phyloP scores from a whole-genome alignment of 2,329 filamentous ascomycete genomes.

The Shiraia sp. region DNA sequence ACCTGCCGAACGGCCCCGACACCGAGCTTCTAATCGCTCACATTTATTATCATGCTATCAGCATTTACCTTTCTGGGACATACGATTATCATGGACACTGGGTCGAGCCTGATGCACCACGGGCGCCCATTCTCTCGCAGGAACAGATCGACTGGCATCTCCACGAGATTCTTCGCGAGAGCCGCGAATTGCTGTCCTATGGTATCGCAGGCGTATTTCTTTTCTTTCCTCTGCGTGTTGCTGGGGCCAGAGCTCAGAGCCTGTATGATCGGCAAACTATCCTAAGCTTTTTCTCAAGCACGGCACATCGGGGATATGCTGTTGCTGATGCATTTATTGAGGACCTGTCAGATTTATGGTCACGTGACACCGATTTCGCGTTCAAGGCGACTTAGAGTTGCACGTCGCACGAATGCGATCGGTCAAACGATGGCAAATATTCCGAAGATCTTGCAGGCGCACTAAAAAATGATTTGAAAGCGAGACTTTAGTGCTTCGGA shows the following conservation, averaged over 20 bases:
- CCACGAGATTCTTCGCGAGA: conserved; percentile 20
- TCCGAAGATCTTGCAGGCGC: no score
- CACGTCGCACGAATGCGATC: no score
- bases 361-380: no score
- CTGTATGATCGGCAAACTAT: no score
- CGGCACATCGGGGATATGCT: no score
- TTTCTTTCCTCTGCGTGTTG: conserved; percentile 34
- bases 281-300: no score
- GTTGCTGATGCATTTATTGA: no score
- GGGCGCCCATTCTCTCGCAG: conserved; percentile 20
- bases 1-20: conserved; percentile 1
- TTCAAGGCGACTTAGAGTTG: no score
- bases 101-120: conserved; percentile 15
- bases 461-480: no score
- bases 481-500: no score
- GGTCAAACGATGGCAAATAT: no score
- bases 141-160: conserved; percentile 19
- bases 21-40: conserved; percentile 17
- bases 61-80: conserved; percentile 33
- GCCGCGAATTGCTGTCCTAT: conserved; percentile 15
- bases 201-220: conserved; percentile 25
- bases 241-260: conserved; percentile 21
- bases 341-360: no score
- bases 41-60: conserved; percentile 29
- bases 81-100: conserved; percentile 31